Percentiles rank a stretch among this genome's conserved stretches.
Evolutionary conservation across 305 asterid genomes (phyloP).

Genomic region (Caryopteris hybrid): DNA sequence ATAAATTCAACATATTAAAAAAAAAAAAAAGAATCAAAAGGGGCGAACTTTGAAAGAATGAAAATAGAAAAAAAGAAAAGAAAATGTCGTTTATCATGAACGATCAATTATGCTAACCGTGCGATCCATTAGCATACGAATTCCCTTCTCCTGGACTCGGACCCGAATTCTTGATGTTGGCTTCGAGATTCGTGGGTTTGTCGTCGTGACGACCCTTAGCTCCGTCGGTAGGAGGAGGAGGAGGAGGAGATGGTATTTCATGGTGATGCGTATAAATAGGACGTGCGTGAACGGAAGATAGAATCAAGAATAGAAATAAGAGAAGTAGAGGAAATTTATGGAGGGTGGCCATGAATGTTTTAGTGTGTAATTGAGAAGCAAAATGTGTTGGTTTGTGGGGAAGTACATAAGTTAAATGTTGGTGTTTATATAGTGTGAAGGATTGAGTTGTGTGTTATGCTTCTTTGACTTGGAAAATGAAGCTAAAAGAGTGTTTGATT

Average conservation of each 20-base stretch:
- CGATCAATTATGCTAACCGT: neutral
- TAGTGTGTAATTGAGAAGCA: neutral
- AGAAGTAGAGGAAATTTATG: neutral
- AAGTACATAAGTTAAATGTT: neutral
- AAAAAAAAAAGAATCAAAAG: neutral
- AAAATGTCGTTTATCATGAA: neutral
- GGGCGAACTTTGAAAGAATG: neutral
- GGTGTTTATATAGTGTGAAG: slow-evolving; percentile 22
- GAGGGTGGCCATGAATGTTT: slow-evolving; percentile 17
- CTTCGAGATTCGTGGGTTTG: neutral
- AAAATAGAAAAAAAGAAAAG: neutral
- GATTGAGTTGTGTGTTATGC: neutral
- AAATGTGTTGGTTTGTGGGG: slow-evolving; percentile 12
- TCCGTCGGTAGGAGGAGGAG: neutral
- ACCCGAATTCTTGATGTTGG: slow-evolving; percentile 23
- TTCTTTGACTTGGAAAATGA: slow-evolving; percentile 18
- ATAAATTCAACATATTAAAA: neutral
- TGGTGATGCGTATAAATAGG: neutral
- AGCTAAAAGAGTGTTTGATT: slow-evolving; percentile 8
- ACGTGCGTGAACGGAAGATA: neutral
- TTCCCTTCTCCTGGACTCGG: slow-evolving; percentile 41
- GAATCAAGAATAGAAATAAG: slow-evolving; percentile 20
- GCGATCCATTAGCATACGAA: slow-evolving; percentile 4
- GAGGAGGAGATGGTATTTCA: neutral
- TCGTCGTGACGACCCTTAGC: neutral